Evolutionary conservation across 1,139 yeast species (phyloP), one percentile per base, ranked within the genome.

Genomic region (Candida tropicalis): DNA sequence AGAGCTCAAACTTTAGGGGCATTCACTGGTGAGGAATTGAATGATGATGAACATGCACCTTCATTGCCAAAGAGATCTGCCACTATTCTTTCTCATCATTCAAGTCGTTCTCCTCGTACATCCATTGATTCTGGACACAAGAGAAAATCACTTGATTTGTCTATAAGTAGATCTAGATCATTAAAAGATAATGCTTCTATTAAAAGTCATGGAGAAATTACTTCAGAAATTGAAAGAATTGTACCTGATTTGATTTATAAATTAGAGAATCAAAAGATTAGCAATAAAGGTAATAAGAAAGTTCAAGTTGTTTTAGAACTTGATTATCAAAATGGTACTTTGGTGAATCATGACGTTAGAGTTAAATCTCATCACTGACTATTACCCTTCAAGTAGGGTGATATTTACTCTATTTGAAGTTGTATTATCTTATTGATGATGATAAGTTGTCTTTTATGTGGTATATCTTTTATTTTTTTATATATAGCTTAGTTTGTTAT

Each of bases 211-310:
- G 75, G 76, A 0, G 73, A 65, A 7, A 25, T 47, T 2, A 53
- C 59, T 7, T 45, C 63, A 22, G 58, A 51, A 8, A 65, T 73
- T 8, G 45, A 62, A 2, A 71, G 66, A 46, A 67, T 66, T 34
- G 79, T 75, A 2, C 72, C 65, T 42, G 81, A 84, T 31, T 60
- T 79, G 41, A 65, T 78, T 10, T 82, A 66, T 61, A 96, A 89
- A 58, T 76, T 82, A 22, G 97, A 89, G 42, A 78, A 81, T 17
- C 68, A 75, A 45, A 59, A 64, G 15, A 65, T 84, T 11, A 54
- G 55, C 12, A 86, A 84, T 57, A 79, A 96, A 52, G 81, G 81
- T 10, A 79, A 80, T 18, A 68, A 77, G 9, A 31, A 31, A 31
- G 35, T 31, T 20, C 35, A 31, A 31, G 24, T 31, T 31, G 35